Conservation (phyloP, 106 monocot species). For the Amphibolis antarctica region DNA sequence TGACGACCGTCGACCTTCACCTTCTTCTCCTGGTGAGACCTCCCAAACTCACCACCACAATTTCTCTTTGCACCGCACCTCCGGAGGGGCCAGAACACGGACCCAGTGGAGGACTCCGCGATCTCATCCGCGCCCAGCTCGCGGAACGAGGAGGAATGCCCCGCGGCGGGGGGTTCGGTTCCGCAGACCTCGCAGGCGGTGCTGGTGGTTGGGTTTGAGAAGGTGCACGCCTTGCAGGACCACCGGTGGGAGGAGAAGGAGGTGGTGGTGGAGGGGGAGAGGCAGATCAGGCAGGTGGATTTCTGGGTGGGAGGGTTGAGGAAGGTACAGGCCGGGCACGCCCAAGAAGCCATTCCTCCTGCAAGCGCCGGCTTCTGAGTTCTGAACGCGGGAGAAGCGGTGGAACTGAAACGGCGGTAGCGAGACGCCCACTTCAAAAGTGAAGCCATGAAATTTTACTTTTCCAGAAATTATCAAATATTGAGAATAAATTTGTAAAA, state of each 20-base stretch:
- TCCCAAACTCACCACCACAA: no score
- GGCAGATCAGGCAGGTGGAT: constrained; percentile 53
- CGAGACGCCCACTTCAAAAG: no score
- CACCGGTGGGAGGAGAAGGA: constrained; percentile 3
- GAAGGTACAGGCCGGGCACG: constrained; percentile 70
- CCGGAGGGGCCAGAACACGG: constrained; percentile 58
- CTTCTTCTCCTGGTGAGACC: no score
- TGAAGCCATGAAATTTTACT: no score
- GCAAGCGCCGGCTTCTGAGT: no score
- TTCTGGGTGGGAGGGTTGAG: constrained; percentile 54
- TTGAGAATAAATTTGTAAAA: no score
- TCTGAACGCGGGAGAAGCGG: neutral
- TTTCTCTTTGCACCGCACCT: constrained; percentile 39
- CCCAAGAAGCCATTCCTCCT: constrained; percentile 25
- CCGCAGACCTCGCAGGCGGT: constrained; percentile 6
- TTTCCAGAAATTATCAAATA: no score
- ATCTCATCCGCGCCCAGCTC: constrained; percentile 14
- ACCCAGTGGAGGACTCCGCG: constrained; percentile 36
- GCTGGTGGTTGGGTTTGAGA: constrained; percentile 7
- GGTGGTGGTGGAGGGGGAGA: constrained; percentile 12
- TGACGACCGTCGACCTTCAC: no score
- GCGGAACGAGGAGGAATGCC: neutral
- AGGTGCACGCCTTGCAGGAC: constrained; percentile 24
- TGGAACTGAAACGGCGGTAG: no score
- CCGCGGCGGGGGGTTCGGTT: constrained; percentile 11